These are phyloP conservation scores for Tulasnella calospora DNA, from an alignment of 768 basidiomycete genomes.

Conservation along the genomic window DNA sequence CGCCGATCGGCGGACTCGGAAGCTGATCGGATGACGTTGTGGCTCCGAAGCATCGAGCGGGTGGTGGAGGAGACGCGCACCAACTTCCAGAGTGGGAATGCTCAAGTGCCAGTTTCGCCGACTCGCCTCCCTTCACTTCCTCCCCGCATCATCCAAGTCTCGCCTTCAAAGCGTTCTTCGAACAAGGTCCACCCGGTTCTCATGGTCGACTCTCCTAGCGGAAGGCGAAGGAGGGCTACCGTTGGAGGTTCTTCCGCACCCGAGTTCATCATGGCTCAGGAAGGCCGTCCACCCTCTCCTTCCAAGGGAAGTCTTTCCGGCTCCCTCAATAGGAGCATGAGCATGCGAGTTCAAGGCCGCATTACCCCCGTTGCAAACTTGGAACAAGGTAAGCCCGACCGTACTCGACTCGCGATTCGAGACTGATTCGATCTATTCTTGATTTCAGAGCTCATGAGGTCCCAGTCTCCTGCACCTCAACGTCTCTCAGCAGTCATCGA, in stretches of 20 bases:
- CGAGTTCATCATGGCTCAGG: constrained; percentile 43
- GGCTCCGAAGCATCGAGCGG: constrained; percentile 84
- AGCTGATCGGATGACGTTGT: constrained; percentile 66
- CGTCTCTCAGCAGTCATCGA: constrained; percentile 66
- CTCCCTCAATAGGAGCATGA: constrained; percentile 30
- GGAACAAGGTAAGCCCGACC: constrained; percentile 45
- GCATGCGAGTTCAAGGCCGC: constrained; percentile 37
- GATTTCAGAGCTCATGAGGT: constrained; percentile 13
- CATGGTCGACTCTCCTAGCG: constrained; percentile 10
- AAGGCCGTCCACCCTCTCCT: constrained; percentile 55
- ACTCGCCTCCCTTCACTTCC: constrained; percentile 57
- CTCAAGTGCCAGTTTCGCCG: constrained; percentile 48
- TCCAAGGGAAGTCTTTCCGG: constrained; percentile 22
- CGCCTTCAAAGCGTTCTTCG: not conserved
- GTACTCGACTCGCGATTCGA: not conserved
- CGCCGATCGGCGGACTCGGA: constrained; percentile 49
- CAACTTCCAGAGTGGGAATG: constrained; percentile 55
- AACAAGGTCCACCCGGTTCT: constrained; percentile 5
- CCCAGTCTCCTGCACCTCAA: constrained; percentile 40
- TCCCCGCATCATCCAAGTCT: constrained; percentile 31
- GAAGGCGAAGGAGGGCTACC: constrained; percentile 5
- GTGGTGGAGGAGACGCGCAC: constrained; percentile 77
- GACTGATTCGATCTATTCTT: not conserved
- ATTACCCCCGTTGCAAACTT: constrained; percentile 63
- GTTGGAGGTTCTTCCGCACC: constrained; percentile 28